Evolutionary conservation across 2,329 filamentous ascomycete genomes (phyloP), one percentile per base, ranked within the genome.

Genomic region (Helminthosporium solani): DNA sequence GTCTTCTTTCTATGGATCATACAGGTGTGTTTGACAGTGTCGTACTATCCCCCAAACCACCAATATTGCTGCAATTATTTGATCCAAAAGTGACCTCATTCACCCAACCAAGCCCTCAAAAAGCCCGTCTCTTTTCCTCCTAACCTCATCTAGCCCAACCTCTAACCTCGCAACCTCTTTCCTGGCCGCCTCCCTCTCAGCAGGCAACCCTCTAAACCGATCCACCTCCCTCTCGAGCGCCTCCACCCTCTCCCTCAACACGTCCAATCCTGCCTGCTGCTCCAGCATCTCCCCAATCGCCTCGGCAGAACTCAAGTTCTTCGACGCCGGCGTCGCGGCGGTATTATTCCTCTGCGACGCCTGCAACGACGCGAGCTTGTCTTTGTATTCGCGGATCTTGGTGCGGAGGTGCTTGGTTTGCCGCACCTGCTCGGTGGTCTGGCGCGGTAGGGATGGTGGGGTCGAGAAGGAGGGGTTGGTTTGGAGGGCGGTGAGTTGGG

Each of bases 361-460:
- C 20, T 66, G 59, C 23, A 46, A 74, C 63, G 53, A 81, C 71
- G 47, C 56, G 11, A 71, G 56, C 34, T 58, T 62, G 30, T 68
- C 64, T 37, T 69, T 64, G 41, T 88, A 81, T 60, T 94, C 88
- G 14, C 81, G 81, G 1, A 91, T 74, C 56, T 86, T 86, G 2
- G 82, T 72, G 12, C 78, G 73, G 30, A 88, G 74, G n/a, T 80
- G 71, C 64, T 89, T 90, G 39, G 86, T 81, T 45, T 78, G 83
- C 44, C 87, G 83, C 53, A 85, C 83, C 70, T 87, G 81, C 40
- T 94, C 86, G 3, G 85, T 76, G n/a, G 90, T 92, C 54, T 85
- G 79, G 54, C 83, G 82, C 9, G 82, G 80, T 3, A 91, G 72
- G 0, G 80, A 61, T 0, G 82, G 70, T 0, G 81, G 78, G 14